Evolutionary conservation across 345 rosid genomes (phyloP), one percentile per base, ranked within the genome.

Genomic region (Rhizophora apiculata): DNA sequence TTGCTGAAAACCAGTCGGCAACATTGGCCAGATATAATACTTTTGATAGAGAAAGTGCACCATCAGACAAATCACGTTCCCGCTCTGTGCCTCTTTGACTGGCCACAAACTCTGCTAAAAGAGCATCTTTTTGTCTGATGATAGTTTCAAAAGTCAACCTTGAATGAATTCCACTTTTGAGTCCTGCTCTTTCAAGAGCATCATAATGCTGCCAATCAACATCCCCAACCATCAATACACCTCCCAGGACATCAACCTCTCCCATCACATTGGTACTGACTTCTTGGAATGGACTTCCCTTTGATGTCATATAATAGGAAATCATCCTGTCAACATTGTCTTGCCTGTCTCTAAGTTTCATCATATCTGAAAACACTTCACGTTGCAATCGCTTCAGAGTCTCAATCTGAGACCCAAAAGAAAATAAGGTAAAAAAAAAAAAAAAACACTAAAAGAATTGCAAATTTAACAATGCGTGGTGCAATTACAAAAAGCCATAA

Each of bases 311-410:
- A 68, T 84, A 83, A 3, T 82, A 83, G 18, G 96, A 79, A 64
- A 93, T 76, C 8, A 89, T 26, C 11, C 85, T 69, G 69, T 94
- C 97, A 15, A 91, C 84, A 78, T 89, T 94, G 68, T 94, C 97
- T 76, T 89, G 96, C 72, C 97, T 82, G 63, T 89, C 97, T 75
- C 96, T 83, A 31, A 91, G 89, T 69, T 88, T 91, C 97, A 91
- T 89, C 59, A 85, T 70, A 72, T 91, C 96, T 0, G 97, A 87
- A 76, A 94, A 91, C 34, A 89, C 79, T 85, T 94, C 97, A 65
- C 87, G 80, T 60, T 94, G 97, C 81, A 94, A 83, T 54, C 96
- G 85, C 89, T 94, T 94, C 87, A 94, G 77, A 69, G 89, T 94
- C 74, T 91, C 96, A 85, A 91, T 89, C 98, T 91, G 88, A 67